Evolutionary conservation across 2,329 filamentous ascomycete genomes (phyloP).

Genomic region (Calonectria fujianensis): DNA sequence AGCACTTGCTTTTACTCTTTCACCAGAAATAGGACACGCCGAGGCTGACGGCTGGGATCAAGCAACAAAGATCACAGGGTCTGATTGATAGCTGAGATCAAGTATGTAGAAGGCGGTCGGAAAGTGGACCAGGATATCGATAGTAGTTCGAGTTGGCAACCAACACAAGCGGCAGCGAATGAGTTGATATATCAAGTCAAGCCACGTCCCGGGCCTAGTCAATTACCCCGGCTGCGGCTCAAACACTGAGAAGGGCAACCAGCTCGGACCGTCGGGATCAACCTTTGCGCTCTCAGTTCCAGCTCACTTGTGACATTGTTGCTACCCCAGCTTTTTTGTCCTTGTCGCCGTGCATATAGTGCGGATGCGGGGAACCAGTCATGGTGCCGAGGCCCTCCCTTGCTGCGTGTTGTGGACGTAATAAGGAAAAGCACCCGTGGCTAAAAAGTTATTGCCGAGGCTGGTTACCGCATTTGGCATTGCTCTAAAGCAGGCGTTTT

Average conservation of each 20-base stretch:
- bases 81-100: too few species aligned
- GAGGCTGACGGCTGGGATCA: background rate
- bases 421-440: constrained; percentile 23
- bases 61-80: background rate
- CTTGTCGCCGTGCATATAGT: background rate
- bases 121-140: background rate
- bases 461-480: constrained; percentile 28
- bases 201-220: background rate
- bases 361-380: constrained; percentile 46
- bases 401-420: background rate
- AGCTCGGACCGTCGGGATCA: constrained; percentile 37
- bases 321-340: constrained; percentile 38
- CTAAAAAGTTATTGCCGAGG: constrained; percentile 47
- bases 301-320: background rate
- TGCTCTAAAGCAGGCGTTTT: too few species aligned
- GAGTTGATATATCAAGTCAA: constrained; percentile 19
- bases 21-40: background rate
- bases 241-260: constrained; percentile 25
- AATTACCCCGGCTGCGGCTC: constrained; percentile 46
- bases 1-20: constrained; percentile 43
- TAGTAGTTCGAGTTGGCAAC: background rate
- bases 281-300: constrained; percentile 17
- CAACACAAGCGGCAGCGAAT: constrained; percentile 5
- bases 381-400: constrained; percentile 46
- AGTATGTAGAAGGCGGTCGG: background rate